Conservation (phyloP, 306 rosid genomes). For the Quercus bicolor region DNA sequence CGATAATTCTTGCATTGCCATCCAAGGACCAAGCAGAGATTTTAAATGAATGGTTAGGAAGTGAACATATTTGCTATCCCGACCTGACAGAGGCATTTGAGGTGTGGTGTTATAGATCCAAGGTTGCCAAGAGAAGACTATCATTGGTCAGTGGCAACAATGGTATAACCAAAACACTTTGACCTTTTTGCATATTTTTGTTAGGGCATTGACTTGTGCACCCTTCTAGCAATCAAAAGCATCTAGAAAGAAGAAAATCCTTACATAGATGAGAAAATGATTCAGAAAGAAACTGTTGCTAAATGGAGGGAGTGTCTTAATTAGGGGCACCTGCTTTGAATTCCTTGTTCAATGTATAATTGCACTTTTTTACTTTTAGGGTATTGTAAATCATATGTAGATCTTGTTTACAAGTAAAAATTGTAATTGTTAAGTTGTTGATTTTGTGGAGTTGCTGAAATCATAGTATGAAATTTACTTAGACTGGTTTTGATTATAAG, state of each 20-base stretch:
- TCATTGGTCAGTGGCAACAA: conserved; percentile 49
- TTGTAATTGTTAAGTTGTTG: conserved; percentile 17
- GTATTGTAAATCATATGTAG: not conserved
- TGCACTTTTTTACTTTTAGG: not conserved
- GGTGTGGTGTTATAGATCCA: conserved; percentile 86
- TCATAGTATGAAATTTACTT: conserved; percentile 5
- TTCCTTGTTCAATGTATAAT: not conserved
- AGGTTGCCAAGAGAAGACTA: conserved; percentile 77
- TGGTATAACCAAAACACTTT: conserved; percentile 37
- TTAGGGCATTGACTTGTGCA: not conserved
- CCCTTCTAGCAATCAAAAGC: conserved; percentile 15
- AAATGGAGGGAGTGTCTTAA: not conserved
- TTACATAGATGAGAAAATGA: not conserved
- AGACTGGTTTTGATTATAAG: not conserved
- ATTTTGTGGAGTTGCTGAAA: conserved; percentile 16
- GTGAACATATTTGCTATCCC: conserved; percentile 59
- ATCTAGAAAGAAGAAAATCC: conserved; percentile 5
- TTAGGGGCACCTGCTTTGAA: not conserved
- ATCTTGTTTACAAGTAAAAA: conserved; percentile 26
- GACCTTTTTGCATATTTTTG: conserved; percentile 17
- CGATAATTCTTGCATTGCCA: conserved; percentile 78
- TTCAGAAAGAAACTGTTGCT: conserved; percentile 19
- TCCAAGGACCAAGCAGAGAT: conserved; percentile 82
- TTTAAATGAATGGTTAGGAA: conserved; percentile 69
- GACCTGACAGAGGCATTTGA: conserved; percentile 90